Conservation (phyloP, 129 eudicot species). For the Centella asiatica region DNA sequence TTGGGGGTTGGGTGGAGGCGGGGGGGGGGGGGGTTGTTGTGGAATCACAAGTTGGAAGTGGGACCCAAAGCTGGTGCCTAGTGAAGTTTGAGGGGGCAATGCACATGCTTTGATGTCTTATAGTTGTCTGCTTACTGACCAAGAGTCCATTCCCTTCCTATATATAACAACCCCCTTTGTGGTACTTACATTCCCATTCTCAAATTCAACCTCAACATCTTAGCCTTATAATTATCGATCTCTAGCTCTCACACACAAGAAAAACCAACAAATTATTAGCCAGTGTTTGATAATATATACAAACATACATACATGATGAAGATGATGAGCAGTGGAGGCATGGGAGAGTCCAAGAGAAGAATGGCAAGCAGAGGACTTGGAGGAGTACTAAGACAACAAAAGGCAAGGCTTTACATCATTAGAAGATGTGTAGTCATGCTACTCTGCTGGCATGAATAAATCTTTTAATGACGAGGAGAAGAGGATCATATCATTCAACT, state of each 20-base stretch:
- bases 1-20: not conserved
- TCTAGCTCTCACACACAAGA: not conserved
- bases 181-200: not conserved
- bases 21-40: slow-evolving; percentile 1
- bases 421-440: slow-evolving; percentile 93
- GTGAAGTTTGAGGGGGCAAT: slow-evolving; percentile 19
- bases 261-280: not conserved
- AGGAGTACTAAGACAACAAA: slow-evolving; percentile 78
- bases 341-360: slow-evolving; percentile 71
- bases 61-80: slow-evolving; percentile 27
- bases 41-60: slow-evolving; percentile 21
- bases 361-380: slow-evolving; percentile 73
- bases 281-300: not conserved
- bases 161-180: slow-evolving; percentile 41
- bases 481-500: no score
- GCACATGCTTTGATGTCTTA: slow-evolving; percentile 29
- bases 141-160: slow-evolving; percentile 20
- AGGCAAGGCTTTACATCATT: slow-evolving; percentile 83
- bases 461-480: not conserved
- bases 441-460: slow-evolving; percentile 85
- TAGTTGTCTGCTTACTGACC: slow-evolving; percentile 25
- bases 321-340: slow-evolving; percentile 24
- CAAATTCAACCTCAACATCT: not conserved
- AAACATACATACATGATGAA: slow-evolving; percentile 15
- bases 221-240: not conserved